These are phyloP conservation scores for Zopfochytrium polystomum DNA, from an alignment of 371 early-diverging fungal species.

Conservation along the genomic window DNA sequence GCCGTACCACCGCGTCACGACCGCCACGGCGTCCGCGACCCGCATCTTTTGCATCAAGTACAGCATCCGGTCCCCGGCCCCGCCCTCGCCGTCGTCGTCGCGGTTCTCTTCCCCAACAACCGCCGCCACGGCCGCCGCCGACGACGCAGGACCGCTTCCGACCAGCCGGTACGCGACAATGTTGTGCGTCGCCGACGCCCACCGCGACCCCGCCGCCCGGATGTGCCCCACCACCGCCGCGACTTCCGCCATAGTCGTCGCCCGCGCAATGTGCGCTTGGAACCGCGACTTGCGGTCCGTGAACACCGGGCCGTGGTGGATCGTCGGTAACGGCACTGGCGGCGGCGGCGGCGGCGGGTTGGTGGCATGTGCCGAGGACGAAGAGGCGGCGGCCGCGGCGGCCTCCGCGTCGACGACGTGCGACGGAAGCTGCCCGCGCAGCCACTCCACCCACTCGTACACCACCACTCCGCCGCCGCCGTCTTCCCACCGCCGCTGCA, in stretches of 20 bases:
- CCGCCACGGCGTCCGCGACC: constrained; percentile 72
- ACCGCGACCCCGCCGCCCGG: background rate
- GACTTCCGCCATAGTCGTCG: background rate
- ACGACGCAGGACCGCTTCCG: too few relatives aligned
- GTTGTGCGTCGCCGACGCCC: constrained; percentile 8
- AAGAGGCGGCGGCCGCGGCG: background rate
- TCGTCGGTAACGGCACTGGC: background rate
- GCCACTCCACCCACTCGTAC: constrained; percentile 6
- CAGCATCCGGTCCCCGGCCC: constrained; percentile 61
- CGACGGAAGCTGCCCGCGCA: background rate
- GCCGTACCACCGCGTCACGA: constrained; percentile 90
- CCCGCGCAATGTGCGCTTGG: constrained; percentile 18
- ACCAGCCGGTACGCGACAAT: constrained; percentile 20
- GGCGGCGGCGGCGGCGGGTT: background rate
- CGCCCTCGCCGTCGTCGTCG: constrained; percentile 54
- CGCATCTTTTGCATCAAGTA: constrained; percentile 75
- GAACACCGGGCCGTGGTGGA: constrained; percentile 1
- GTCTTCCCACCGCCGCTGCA: background rate
- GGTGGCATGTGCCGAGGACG: background rate
- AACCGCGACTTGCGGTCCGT: constrained; percentile 15
- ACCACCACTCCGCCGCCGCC: constrained; percentile 1
- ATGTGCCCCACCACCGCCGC: constrained; percentile 4
- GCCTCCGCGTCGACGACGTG: background rate
- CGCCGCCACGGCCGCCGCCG: too few relatives aligned
- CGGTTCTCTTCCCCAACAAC: constrained; percentile 37